Base-by-base conservation (phyloP, 1,284 basidiomycete species). In the Microbotryum scabiosae region DNA sequence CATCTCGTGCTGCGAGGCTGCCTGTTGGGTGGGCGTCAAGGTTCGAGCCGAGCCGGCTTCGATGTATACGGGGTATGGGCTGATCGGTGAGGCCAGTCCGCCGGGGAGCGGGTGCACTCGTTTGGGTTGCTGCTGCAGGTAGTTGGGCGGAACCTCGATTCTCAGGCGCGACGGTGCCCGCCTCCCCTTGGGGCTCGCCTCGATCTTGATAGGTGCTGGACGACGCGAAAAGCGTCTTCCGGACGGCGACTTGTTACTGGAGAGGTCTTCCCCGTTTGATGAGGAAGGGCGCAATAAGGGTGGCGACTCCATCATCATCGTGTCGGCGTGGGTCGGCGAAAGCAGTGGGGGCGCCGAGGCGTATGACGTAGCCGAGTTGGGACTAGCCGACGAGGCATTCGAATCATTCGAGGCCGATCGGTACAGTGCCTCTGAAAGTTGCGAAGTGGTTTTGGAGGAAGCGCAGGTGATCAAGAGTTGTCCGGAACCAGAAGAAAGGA, bases 131-230 rank as follows among this genome's bases (percentile, higher is more conserved):
- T 14, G n/a, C 41, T 14, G 1, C 7, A 54, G 41, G 20, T 57
- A 32, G n/a, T 54, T 44, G 32, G 61, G 58, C 21, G 60, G 60
- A 0, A 59, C 63, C 4, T 61, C 63, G 16, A 64, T 61, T 23
- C 51, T 64, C 20, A 64, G 47, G 12, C 44, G 30, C 16, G 54
- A 30, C n/a, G n/a, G n/a, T n/a, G n/a, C n/a, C n/a, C 60, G 51
- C 25, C 51, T 48, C 20, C 28, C 36, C 48, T 59, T 59, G 7
- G 57, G 57, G 12, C 57, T 61, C 2, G 48, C 25, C 5, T 49
- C 26, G 36, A 44, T 23, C 6, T 61, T 57, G 9, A 61, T 47
- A 2, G 28, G 21, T 6, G 44, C 23, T 16, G 57, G 50, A 16
- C 56, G 36, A 6, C 2, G 18, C 30, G 48, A 25, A 49, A 18